Base-by-base conservation (phyloP, 176 grass and related monocot species). In the Eragrostis nindensis region DNA sequence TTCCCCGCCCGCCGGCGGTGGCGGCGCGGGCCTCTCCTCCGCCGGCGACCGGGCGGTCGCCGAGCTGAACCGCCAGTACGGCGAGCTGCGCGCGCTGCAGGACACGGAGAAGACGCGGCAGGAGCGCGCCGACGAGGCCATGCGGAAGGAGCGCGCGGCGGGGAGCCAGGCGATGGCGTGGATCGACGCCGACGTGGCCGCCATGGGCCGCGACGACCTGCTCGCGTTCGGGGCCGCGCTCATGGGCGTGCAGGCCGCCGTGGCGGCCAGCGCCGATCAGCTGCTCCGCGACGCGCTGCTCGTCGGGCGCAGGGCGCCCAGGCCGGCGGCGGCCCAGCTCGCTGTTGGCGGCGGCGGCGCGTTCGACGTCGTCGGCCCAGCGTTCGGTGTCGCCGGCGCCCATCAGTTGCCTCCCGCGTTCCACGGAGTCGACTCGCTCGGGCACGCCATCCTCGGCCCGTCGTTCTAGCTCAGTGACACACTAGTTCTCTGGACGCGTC, bases 61-160 rank as follows among this genome's bases (percentile, higher is more conserved):
- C 29, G 69, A 82, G 68, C 80, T 82, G 29, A 82, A 82, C 29
- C 80, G 56, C 14, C 80, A 82, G 43, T 61, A 82, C 44, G 69
- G 68, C 68, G 43, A 82, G 44, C 56, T 82, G 29, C 69, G 44
- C 4, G 29, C 29, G 80, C 43, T 50, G 68, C 44, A 73, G 43
- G 80, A 82, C 21, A 21, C 44, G 7, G 80, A 82, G 80, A 82
- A 82, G 80, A 10, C 2, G 29, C 70, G 80, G 57, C 80, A 72
- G 69, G 57, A 82, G 69, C 80, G 21, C 14, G 69, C 69, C 3
- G 80, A 64, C 43, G 56, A 82, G 80, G 44, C 56, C 0, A 38
- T 38, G 44, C 19, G 14, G 29, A 82, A 73, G 56, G 69, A 82
- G 45, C 80, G 69, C 56, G 43, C 44, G 8, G 69, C 69, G 29